Conservation (phyloP, 768 basidiomycete genomes). For the Amanita jacksonii region DNA sequence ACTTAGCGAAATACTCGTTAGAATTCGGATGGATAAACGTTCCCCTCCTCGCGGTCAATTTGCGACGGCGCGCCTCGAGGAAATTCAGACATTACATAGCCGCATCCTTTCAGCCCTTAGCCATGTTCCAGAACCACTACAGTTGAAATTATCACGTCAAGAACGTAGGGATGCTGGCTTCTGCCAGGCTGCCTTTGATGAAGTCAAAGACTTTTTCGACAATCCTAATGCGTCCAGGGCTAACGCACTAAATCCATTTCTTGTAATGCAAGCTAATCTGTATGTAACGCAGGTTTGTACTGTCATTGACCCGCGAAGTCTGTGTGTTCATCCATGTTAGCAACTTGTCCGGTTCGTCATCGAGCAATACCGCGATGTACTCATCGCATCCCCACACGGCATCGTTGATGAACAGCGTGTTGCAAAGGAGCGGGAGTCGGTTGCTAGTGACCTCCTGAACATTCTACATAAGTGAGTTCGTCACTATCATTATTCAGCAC, state of each 20-base stretch:
- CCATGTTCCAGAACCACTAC: slow-evolving; percentile 69
- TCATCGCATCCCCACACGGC: slow-evolving; percentile 59
- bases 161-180: slow-evolving; percentile 67
- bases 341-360: slow-evolving; percentile 92
- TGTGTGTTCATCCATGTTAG: slow-evolving; percentile 27
- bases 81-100: slow-evolving; percentile 71
- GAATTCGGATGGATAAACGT: slow-evolving; percentile 80
- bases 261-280: slow-evolving; percentile 88
- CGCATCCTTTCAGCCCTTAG: slow-evolving; percentile 67
- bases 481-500: neutral
- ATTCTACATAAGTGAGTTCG: slow-evolving; percentile 64
- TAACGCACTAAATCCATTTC: slow-evolving; percentile 80
- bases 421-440: slow-evolving; percentile 70
- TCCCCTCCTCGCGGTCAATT: slow-evolving; percentile 81
- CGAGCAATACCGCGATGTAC: slow-evolving; percentile 86
- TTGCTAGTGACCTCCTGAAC: slow-evolving; percentile 79
- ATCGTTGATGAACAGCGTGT: slow-evolving; percentile 53
- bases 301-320: neutral
- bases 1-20: slow-evolving; percentile 78
- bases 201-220: slow-evolving; percentile 87
- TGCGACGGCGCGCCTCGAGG: slow-evolving; percentile 75
- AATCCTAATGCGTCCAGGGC: slow-evolving; percentile 82
- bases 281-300: slow-evolving; percentile 87
- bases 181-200: slow-evolving; percentile 75
- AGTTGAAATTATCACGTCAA: slow-evolving; percentile 48